Evolutionary conservation across 345 rosid genomes (phyloP), one percentile per base, ranked within the genome.

Genomic region (Leavenworthia alabamica): DNA sequence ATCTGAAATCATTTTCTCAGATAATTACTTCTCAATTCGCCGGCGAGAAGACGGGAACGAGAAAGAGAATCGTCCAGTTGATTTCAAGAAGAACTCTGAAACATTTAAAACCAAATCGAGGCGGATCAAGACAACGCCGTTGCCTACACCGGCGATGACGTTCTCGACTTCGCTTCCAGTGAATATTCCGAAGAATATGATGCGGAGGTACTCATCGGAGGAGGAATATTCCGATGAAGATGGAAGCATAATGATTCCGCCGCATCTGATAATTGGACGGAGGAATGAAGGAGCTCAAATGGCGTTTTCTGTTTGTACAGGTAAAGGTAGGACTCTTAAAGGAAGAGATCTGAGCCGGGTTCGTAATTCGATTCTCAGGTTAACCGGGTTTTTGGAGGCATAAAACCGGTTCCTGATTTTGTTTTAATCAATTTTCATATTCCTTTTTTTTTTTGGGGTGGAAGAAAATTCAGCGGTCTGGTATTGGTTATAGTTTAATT

Each of bases 301-400:
- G 71, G 92, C 88, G 17, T 89, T 82, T 56, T 89, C 96, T 1
- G 87, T 86, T 61, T 82, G 89, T 56, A 67, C 86, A 4, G 94
- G 95, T 16, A 83, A 82, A 66, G 98, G 98, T 45, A 78, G 98
- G 60, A 86, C 83, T 42, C 82, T 92, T 12, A 92, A 92, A 60
- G 98, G 98, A 9, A 64, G 96, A 19, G 80, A 86, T 76, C 75
- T 92, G 62, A 86, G 87, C 23, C 78, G 75, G 60, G 93, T 92
- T 59, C 73, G 98, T 63, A 83, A 89, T 74, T 86, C 95, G 9
- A 77, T 92, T 68, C 90, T 92, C 19, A 63, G 84, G 60, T 68
- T 86, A 86, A 92, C 98, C 22, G 98, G 96, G 1, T 89, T 89
- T 74, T 73, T 89, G 73, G 98, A 91, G 66, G 60, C 93, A 4